Evolutionary conservation across 2,329 filamentous ascomycete genomes (phyloP).

Genomic region (Dryadomyces quercus-mongolicae): DNA sequence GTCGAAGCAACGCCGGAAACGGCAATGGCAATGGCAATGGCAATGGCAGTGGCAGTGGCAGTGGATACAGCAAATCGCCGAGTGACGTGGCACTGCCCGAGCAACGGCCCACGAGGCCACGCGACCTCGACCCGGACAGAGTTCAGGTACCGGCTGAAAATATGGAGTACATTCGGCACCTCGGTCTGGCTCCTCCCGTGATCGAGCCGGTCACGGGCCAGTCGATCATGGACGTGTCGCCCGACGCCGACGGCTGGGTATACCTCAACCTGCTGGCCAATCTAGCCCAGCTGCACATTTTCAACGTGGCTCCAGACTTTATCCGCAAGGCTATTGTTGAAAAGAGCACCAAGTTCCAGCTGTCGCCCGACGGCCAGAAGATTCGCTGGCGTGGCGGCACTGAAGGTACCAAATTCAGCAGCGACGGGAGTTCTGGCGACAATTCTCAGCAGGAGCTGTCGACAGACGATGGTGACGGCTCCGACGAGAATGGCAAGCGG

Average conservation of each 20-base stretch:
- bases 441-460: slow-evolving; percentile 35
- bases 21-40: slow-evolving; percentile 1
- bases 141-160: slow-evolving; percentile 65
- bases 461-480: slow-evolving; percentile 33
- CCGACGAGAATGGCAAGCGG: slow-evolving; percentile 26
- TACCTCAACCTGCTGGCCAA: slow-evolving; percentile 72
- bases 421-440: slow-evolving; percentile 41
- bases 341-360: slow-evolving; percentile 62
- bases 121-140: slow-evolving; percentile 69
- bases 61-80: slow-evolving; percentile 22
- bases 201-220: slow-evolving; percentile 30
- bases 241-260: slow-evolving; percentile 64
- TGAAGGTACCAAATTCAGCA: slow-evolving; percentile 52
- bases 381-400: slow-evolving; percentile 66
- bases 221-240: slow-evolving; percentile 32
- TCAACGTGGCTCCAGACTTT: slow-evolving; percentile 71
- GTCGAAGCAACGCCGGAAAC: slow-evolving; percentile 23
- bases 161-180: slow-evolving; percentile 65
- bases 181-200: slow-evolving; percentile 53
- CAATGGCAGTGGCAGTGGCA: slow-evolving; percentile 15
- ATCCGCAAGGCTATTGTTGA: slow-evolving; percentile 59
- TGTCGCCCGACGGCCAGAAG: slow-evolving; percentile 66
- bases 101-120: slow-evolving; percentile 64
- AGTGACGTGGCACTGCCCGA: slow-evolving; percentile 34
- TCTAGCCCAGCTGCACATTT: slow-evolving; percentile 73